Percentiles rank a stretch among this genome's conserved stretches.
phyloP scores from a whole-genome alignment of 1,139 yeast genomes.

The Arxiozyma heterogenica region DNA sequence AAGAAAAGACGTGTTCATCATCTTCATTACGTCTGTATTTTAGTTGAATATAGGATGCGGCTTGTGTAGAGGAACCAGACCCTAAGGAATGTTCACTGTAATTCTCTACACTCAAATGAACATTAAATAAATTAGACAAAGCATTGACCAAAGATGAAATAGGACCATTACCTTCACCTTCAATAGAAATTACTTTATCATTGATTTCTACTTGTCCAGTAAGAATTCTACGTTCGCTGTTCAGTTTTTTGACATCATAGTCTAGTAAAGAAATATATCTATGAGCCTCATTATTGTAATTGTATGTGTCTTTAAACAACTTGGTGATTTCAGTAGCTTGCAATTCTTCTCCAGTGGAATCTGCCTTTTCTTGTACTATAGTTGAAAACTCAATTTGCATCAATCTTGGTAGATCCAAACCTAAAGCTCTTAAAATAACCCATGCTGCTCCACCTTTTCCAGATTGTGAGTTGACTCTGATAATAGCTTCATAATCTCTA shows the following conservation, averaged over 20 bases:
- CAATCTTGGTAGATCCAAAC: constrained; percentile 85
- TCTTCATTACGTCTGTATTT: constrained; percentile 37
- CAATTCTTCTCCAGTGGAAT: constrained; percentile 75
- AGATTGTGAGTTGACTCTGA: constrained; percentile 93
- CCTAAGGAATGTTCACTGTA: constrained; percentile 94
- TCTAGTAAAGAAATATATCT: constrained; percentile 39
- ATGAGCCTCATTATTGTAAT: constrained; percentile 40
- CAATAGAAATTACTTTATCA: constrained; percentile 41
- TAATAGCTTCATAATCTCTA: constrained; percentile 93
- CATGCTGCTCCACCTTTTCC: constrained; percentile 99
- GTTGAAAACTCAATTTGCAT: constrained; percentile 85
- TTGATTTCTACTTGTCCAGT: constrained; percentile 41
- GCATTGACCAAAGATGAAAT: constrained; percentile 86
- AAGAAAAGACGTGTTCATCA: constrained; percentile 43
- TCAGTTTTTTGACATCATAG: constrained; percentile 37
- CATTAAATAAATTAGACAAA: constrained; percentile 47
- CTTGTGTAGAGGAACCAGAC: constrained; percentile 72
- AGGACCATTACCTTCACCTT: constrained; percentile 90
- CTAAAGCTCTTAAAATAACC: constrained; percentile 82
- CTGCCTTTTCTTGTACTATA: constrained; percentile 76
- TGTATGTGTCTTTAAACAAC: constrained; percentile 65
- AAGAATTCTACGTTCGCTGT: constrained; percentile 39
- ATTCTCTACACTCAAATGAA: constrained; percentile 62
- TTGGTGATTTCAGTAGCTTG: constrained; percentile 65
- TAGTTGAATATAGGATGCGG: constrained; percentile 80